Evolutionary conservation across 495 filamentous ascomycete species (phyloP).

Genomic region (Xylaria grammica): DNA sequence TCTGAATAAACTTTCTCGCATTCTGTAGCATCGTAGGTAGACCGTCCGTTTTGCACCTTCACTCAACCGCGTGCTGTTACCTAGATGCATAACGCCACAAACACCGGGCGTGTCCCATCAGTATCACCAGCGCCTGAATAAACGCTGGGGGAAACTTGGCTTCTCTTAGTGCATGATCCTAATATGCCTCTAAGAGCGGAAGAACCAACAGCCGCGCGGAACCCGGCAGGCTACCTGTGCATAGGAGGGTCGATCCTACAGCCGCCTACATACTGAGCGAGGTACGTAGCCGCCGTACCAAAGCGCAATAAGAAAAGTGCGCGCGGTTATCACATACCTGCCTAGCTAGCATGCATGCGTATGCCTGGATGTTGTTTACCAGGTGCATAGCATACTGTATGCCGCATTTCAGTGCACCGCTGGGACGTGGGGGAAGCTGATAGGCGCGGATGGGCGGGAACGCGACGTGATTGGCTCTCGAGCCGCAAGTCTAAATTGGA

Average conservation of each 20-base stretch:
- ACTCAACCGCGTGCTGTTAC: background rate
- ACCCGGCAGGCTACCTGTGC: background rate
- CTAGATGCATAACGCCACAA: conserved; percentile 8
- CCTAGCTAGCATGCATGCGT: too few species aligned
- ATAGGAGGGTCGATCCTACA: background rate
- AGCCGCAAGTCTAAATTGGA: conserved; percentile 10
- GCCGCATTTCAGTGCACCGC: too few species aligned
- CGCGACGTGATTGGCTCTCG: background rate
- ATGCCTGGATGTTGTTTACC: too few species aligned
- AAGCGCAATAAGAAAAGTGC: too few species aligned
- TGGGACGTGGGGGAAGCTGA: background rate
- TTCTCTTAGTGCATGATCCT: conserved; percentile 1
- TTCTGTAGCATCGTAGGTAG: background rate
- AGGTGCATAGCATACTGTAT: background rate
- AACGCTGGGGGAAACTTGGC: background rate
- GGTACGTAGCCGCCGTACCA: background rate
- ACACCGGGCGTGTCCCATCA: background rate
- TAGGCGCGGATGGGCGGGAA: conserved; percentile 8
- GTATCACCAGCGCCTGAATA: background rate
- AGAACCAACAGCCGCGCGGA: conserved; percentile 21
- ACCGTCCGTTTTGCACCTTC: conserved; percentile 7
- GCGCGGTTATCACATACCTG: background rate
- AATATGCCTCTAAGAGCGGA: background rate
- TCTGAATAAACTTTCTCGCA: background rate
- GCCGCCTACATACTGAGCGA: background rate